phyloP scores from a whole-genome alignment of 2,329 filamentous ascomycete genomes.

The Lecanicillium sp. region DNA sequence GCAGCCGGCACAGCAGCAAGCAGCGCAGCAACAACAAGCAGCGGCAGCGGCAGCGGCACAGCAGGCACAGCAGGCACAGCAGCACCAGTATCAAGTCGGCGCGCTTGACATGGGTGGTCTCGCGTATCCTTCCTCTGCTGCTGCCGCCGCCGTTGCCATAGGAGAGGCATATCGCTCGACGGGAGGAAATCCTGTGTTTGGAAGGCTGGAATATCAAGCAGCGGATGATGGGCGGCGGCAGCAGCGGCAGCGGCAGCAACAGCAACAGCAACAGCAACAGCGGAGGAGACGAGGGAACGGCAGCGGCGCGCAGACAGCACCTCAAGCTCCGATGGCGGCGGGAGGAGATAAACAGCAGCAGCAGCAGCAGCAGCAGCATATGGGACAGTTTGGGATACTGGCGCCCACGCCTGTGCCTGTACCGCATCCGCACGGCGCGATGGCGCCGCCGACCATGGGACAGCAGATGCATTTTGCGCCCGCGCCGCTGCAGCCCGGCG shows the following conservation, averaged over 20 bases:
- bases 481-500: background rate
- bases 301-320: background rate
- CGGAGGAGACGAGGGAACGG: slow-evolving; percentile 17
- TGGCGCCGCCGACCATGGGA: slow-evolving; percentile 1
- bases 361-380: slow-evolving; percentile 10
- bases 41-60: slow-evolving; percentile 15
- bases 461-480: slow-evolving; percentile 5
- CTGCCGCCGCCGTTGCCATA: background rate
- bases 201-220: slow-evolving; percentile 5
- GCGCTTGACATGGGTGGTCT: slow-evolving; percentile 4
- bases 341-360: no score
- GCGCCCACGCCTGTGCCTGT: slow-evolving; percentile 26
- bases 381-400: slow-evolving; percentile 42
- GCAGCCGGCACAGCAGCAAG: slow-evolving; percentile 14
- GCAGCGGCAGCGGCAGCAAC: slow-evolving; percentile 9
- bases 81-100: background rate
- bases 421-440: background rate
- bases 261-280: slow-evolving; percentile 10
- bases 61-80: slow-evolving; percentile 13
- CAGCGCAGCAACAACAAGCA: slow-evolving; percentile 22
- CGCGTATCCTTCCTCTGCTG: background rate
- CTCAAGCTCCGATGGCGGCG: slow-evolving; percentile 19
- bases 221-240: slow-evolving; percentile 3
- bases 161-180: slow-evolving; percentile 7
- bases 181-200: slow-evolving; percentile 9